These are phyloP conservation scores for Rhynchospora tenuis DNA, from an alignment of 176 grass and related monocot species.

Conservation along the genomic window DNA sequence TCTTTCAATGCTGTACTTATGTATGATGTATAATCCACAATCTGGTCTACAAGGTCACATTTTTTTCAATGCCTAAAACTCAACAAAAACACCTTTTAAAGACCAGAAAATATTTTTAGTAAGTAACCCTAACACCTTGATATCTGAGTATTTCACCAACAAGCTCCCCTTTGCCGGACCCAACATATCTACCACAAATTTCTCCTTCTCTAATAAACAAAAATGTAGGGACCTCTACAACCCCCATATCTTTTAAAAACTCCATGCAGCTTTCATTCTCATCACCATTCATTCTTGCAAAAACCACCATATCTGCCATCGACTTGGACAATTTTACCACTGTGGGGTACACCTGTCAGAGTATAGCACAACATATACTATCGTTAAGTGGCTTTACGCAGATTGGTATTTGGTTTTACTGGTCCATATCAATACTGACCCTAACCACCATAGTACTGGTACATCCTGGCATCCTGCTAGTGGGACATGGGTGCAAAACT, in stretches of 20 bases:
- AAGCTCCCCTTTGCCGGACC: slow-evolving; percentile 91
- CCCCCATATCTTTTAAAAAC: slow-evolving; percentile 78
- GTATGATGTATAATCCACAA: background rate
- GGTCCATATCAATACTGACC: background rate
- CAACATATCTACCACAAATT: slow-evolving; percentile 75
- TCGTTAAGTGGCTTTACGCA: background rate
- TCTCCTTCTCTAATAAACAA: slow-evolving; percentile 72
- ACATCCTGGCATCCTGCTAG: background rate
- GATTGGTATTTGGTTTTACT: background rate
- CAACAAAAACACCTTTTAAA: background rate
- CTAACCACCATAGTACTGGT: background rate
- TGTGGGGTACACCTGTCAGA: slow-evolving; percentile 65
- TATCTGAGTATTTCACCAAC: slow-evolving; percentile 91
- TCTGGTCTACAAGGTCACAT: background rate
- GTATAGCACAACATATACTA: background rate
- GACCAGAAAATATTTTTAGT: slow-evolving; percentile 3
- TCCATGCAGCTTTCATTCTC: slow-evolving; percentile 95
- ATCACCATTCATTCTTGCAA: slow-evolving; percentile 94
- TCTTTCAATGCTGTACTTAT: background rate
- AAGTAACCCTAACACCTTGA: slow-evolving; percentile 76
- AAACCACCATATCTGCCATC: slow-evolving; percentile 68
- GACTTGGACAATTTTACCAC: slow-evolving; percentile 67
- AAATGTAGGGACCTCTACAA: slow-evolving; percentile 92
- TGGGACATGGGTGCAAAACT: background rate
- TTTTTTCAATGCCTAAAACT: background rate